Base-by-base conservation (phyloP, 495 filamentous ascomycete species). In the Parmelia sp. region DNA sequence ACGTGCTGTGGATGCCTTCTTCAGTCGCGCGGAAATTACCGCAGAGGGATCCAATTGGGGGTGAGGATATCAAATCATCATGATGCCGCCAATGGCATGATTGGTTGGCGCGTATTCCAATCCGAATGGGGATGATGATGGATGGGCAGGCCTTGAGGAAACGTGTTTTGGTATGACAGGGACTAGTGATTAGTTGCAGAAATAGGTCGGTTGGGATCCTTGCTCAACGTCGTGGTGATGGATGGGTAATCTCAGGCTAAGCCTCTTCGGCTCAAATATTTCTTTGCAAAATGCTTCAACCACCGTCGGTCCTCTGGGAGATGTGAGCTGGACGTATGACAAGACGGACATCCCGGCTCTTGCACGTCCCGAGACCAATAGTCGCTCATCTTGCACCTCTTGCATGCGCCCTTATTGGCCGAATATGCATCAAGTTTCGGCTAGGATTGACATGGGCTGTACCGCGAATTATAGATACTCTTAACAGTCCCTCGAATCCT, bases 1-100 rank as follows among this genome's bases (percentile, higher is more conserved):
- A 36, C 35, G 10, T 10, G 4, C 5, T 36, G 10, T 36, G 35
- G 35, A 36, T 36, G 35, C 35, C 35, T 10, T 36, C 35, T 36
- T 36, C 35, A 36, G 35, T 36, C 35, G 45, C 45, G 45, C 45
- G 45, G 36, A 58, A 58, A 39, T 39, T 39, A 36, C n/a, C 56
- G 56, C 36, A 35, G 23, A 14, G 36, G 19, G 29, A 58, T 58
- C 56, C 56, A 58, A 58, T 58, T 29, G 31, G 5, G 29, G 15
- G 25, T 14, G 36, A 21, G 4, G 21, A n/a, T 58, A 35, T n/a
- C 19, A 17, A 36, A 58, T 2, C 36, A 3, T 36, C 21, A 36
- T 58, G 9, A 19, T 45, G 7, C 42, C 42, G n/a, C n/a, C n/a
- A n/a, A n/a, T n/a, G n/a, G n/a, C 6, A 10, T 36, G 5, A 36